These are phyloP conservation scores for Dendrocalamus sinicus DNA, from an alignment of 176 grass and related monocot species.

Conservation along the genomic window DNA sequence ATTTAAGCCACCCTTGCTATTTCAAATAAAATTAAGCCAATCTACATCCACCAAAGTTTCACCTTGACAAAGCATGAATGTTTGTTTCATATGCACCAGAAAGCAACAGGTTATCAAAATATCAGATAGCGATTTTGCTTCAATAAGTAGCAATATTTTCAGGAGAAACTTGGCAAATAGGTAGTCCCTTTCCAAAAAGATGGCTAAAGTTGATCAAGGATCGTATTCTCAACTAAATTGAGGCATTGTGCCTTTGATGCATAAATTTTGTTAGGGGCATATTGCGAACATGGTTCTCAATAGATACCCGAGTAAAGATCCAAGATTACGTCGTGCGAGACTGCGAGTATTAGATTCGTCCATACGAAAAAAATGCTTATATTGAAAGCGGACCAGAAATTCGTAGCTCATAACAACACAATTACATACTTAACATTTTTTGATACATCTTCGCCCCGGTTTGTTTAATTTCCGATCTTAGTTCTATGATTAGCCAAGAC, in stretches of 20 bases:
- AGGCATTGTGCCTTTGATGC: neutral
- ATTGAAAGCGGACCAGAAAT: neutral
- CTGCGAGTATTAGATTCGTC: neutral
- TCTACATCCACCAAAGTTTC: neutral
- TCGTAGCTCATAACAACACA: neutral
- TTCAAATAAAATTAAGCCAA: neutral
- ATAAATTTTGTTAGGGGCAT: neutral
- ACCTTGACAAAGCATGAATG: neutral
- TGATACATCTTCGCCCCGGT: neutral
- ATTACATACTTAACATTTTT: neutral
- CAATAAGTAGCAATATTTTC: slow-evolving; percentile 5
- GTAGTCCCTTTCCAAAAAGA: slow-evolving; percentile 11
- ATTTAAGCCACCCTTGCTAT: neutral
- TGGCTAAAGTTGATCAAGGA: slow-evolving; percentile 20
- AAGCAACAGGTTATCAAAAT: slow-evolving; percentile 1
- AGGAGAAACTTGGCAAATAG: slow-evolving; percentile 32
- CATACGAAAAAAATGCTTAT: neutral
- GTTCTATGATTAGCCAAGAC: neutral
- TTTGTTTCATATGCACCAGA: neutral
- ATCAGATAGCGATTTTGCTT: neutral
- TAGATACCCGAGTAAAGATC: neutral
- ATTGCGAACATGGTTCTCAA: slow-evolving; percentile 20
- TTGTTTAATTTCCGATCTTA: neutral
- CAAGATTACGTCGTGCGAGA: neutral
- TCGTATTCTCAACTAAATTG: slow-evolving; percentile 40